These are phyloP conservation scores for Vitellaria paradoxa DNA, from an alignment of 179 eudicot species.

Conservation along the genomic window DNA sequence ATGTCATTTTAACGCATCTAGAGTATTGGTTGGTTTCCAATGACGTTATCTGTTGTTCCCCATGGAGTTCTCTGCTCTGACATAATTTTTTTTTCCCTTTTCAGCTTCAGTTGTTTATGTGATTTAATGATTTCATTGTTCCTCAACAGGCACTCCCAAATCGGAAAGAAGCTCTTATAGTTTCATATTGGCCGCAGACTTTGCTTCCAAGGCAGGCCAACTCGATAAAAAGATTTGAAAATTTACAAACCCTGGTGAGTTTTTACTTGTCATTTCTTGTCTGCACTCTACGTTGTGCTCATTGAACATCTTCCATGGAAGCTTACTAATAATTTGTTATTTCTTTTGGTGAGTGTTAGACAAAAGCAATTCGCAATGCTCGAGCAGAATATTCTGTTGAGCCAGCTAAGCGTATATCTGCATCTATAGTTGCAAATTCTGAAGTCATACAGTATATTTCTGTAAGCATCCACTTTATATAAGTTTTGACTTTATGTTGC, in stretches of 20 bases:
- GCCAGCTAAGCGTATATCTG: slow-evolving; percentile 92
- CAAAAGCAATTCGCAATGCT: slow-evolving; percentile 87
- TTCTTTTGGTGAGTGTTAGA: slow-evolving; percentile 39
- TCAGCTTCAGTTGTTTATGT: background rate
- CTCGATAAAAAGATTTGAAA: slow-evolving; percentile 77
- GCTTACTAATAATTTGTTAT: background rate
- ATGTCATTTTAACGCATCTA: background rate
- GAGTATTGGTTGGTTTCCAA: background rate
- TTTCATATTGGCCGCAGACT: slow-evolving; percentile 83
- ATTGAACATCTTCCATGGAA: slow-evolving; percentile 6
- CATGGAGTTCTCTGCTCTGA: background rate
- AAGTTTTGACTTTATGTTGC: slow-evolving; percentile 31
- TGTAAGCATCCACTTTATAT: slow-evolving; percentile 46
- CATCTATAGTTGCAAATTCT: slow-evolving; percentile 77
- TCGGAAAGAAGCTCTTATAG: slow-evolving; percentile 70
- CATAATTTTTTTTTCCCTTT: background rate
- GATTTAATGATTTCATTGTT: background rate
- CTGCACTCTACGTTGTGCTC: background rate
- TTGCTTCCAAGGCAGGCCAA: slow-evolving; percentile 68
- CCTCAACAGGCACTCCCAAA: slow-evolving; percentile 73
- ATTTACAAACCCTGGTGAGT: slow-evolving; percentile 88
- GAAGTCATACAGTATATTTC: slow-evolving; percentile 82
- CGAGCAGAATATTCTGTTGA: slow-evolving; percentile 97
- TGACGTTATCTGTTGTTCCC: background rate
- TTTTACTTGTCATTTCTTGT: slow-evolving; percentile 1